Conservation (phyloP, 352 stramenopile species). For the Globisporangium parvum region DNA sequence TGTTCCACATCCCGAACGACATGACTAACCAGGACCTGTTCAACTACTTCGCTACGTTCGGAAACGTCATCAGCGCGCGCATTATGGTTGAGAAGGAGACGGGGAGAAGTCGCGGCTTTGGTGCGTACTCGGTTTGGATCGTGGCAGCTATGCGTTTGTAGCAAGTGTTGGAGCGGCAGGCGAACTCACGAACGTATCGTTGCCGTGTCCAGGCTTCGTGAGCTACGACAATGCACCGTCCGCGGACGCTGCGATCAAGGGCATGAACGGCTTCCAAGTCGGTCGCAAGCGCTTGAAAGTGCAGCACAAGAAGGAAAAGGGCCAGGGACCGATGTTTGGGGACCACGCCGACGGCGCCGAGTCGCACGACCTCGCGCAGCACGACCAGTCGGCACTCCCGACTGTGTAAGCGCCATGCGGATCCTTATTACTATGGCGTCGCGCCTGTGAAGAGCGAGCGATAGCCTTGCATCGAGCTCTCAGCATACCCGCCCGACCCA, state of each 20-base stretch:
- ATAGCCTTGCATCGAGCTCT: neutral
- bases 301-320: constrained; percentile 93
- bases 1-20: constrained; percentile 98
- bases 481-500: neutral
- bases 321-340: constrained; percentile 52
- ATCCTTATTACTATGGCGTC: constrained; percentile 8
- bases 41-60: constrained; percentile 94
- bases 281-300: constrained; percentile 96
- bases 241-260: constrained; percentile 91
- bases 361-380: constrained; percentile 32
- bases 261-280: constrained; percentile 95
- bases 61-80: constrained; percentile 93
- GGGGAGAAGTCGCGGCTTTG: constrained; percentile 91
- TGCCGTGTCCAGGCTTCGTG: constrained; percentile 86
- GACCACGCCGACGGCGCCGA: constrained; percentile 45
- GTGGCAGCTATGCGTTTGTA: neutral
- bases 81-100: constrained; percentile 98
- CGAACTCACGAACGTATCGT: neutral
- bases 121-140: constrained; percentile 32
- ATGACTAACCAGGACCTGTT: constrained; percentile 97
- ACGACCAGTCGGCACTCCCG: constrained; percentile 20
- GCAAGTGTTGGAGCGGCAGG: neutral
- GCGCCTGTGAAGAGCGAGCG: neutral
- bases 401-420: constrained; percentile 22
- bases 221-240: constrained; percentile 92